These are phyloP conservation scores for Taphrina wiesneri DNA, from an alignment of 1,139 yeast species.

Conservation along the genomic window DNA sequence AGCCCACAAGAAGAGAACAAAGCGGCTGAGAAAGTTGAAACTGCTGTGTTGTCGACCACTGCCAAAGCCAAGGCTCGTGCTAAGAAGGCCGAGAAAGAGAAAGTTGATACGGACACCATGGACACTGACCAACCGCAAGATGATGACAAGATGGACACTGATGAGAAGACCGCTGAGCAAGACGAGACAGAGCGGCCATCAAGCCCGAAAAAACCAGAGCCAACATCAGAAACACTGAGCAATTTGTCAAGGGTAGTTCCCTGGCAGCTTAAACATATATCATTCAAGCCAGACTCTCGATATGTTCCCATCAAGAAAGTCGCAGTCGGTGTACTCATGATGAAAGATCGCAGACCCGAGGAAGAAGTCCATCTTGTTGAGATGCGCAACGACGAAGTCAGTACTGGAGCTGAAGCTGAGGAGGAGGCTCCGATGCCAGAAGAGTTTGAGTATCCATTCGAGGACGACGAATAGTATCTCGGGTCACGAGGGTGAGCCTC, in stretches of 20 bases:
- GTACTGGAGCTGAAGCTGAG: slow-evolving; percentile 46
- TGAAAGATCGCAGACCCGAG: slow-evolving; percentile 68
- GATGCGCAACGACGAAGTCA: slow-evolving; percentile 25
- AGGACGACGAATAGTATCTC: slow-evolving; percentile 34
- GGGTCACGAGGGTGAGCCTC: background rate
- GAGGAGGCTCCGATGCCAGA: slow-evolving; percentile 86
- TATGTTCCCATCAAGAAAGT: slow-evolving; percentile 76
- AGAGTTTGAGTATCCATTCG: slow-evolving; percentile 61
- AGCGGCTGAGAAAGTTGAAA: slow-evolving; percentile 83
- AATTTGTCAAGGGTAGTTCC: slow-evolving; percentile 90
- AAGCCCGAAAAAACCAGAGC: slow-evolving; percentile 43
- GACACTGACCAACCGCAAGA: slow-evolving; percentile 49
- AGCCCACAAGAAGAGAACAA: slow-evolving; percentile 76
- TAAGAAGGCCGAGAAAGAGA: slow-evolving; percentile 59
- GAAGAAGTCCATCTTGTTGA: slow-evolving; percentile 64
- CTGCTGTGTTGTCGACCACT: slow-evolving; percentile 93
- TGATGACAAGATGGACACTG: slow-evolving; percentile 44
- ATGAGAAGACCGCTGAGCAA: slow-evolving; percentile 39
- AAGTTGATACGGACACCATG: slow-evolving; percentile 47
- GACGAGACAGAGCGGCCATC: slow-evolving; percentile 39
- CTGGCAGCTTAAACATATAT: slow-evolving; percentile 78
- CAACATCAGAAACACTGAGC: slow-evolving; percentile 50
- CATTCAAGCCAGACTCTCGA: slow-evolving; percentile 73
- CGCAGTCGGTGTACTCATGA: slow-evolving; percentile 66
- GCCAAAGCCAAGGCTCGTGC: slow-evolving; percentile 91